These are phyloP conservation scores for Fusarium nygamai DNA, from an alignment of 2,329 filamentous ascomycete genomes.

Conservation along the genomic window DNA sequence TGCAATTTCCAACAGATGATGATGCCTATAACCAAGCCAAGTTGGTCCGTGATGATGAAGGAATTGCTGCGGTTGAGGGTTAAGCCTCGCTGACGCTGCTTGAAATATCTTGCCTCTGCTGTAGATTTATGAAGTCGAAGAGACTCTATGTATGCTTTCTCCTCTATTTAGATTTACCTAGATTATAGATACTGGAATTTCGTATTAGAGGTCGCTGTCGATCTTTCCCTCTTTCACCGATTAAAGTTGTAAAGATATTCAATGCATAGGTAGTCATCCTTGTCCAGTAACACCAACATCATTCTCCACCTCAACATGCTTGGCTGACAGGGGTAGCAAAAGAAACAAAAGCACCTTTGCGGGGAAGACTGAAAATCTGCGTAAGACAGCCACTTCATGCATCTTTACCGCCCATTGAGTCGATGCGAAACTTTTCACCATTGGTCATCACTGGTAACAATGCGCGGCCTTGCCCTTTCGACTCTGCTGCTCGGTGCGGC, in stretches of 20 bases:
- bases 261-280: background rate
- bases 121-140: background rate
- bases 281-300: background rate
- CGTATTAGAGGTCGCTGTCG: too few relatives aligned
- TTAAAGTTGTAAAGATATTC: background rate
- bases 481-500: background rate
- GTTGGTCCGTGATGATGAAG: conserved; percentile 7
- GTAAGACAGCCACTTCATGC: background rate
- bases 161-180: background rate
- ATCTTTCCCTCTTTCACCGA: background rate
- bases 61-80: conserved; percentile 24
- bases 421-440: fast-evolving
- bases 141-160: background rate
- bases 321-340: background rate
- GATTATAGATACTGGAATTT: background rate
- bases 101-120: background rate
- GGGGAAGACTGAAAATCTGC: background rate
- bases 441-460: fast-evolving
- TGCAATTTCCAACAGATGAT: conserved; percentile 2
- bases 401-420: background rate
- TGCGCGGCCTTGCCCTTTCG: background rate
- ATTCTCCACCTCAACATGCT: background rate
- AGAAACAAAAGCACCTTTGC: background rate
- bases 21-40: conserved; percentile 16
- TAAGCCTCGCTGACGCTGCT: background rate